A percentile compares a stretch with the other conserved stretches of the same genome.
These are phyloP conservation scores for Pisolithus sp. DNA, from an alignment of 768 basidiomycete genomes.

Conservation along the genomic window DNA sequence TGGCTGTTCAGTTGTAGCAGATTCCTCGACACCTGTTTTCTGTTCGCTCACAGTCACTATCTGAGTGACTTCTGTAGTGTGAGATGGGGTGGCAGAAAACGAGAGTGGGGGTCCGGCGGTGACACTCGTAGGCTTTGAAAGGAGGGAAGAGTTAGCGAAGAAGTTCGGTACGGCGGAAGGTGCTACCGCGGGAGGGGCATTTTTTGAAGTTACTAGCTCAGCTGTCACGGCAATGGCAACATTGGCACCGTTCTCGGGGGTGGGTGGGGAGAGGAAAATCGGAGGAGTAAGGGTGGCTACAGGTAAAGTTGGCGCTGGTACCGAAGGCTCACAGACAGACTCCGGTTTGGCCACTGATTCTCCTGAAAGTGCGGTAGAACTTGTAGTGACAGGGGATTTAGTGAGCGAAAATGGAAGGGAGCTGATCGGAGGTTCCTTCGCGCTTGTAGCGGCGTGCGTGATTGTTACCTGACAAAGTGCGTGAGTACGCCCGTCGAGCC, in stretches of 20 bases:
- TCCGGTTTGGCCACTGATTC: not conserved
- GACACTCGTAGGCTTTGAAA: constrained; percentile 32
- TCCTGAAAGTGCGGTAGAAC: constrained; percentile 10
- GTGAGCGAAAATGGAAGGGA: constrained; percentile 60
- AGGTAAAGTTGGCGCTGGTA: not conserved
- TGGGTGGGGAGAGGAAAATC: constrained; percentile 21
- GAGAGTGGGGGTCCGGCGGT: constrained; percentile 10
- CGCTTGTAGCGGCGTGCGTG: constrained; percentile 34
- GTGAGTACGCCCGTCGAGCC: constrained; percentile 5
- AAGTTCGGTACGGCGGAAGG: constrained; percentile 50
- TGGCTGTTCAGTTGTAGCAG: constrained; percentile 7
- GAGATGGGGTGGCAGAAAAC: constrained; percentile 20
- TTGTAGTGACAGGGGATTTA: constrained; percentile 24
- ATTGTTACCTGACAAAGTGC: constrained; percentile 27
- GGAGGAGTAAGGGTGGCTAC: constrained; percentile 10
- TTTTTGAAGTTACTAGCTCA: constrained; percentile 2
- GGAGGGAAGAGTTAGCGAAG: constrained; percentile 47
- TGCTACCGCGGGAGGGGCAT: constrained; percentile 4
- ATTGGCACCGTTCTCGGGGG: constrained; percentile 18
- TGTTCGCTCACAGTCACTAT: not conserved
- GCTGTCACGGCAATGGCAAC: not conserved
- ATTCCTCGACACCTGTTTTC: not conserved
- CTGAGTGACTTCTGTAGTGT: constrained; percentile 10
- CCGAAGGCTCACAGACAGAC: constrained; percentile 6
- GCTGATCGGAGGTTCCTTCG: constrained; percentile 62